These are phyloP conservation scores for Cordyceps sp. DNA, from an alignment of 2,329 filamentous ascomycete genomes.

Conservation along the genomic window DNA sequence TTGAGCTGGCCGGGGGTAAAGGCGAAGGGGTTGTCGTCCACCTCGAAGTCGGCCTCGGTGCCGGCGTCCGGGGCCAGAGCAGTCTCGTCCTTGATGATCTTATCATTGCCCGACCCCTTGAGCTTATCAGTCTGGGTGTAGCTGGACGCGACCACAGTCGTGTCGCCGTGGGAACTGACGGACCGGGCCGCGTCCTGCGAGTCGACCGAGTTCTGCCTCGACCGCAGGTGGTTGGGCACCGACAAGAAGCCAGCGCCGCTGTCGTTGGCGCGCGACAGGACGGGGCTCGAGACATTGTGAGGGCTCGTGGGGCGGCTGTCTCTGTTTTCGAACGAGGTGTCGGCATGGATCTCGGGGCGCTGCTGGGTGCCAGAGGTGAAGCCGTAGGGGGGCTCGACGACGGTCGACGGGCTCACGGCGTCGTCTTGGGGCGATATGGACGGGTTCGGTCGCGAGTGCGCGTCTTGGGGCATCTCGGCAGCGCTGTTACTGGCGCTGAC, in stretches of 20 bases:
- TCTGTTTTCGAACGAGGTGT: constrained; percentile 47
- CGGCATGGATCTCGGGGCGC: constrained; percentile 28
- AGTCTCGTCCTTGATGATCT: constrained; percentile 46
- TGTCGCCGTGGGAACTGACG: constrained; percentile 44
- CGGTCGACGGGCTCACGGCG: constrained; percentile 21
- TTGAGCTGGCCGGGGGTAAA: constrained; percentile 70
- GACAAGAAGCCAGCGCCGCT: constrained; percentile 39
- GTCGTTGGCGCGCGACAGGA: constrained; percentile 27
- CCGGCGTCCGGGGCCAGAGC: constrained; percentile 63
- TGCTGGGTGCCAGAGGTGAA: constrained; percentile 9
- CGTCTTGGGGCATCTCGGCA: constrained; percentile 13
- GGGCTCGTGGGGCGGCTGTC: constrained; percentile 54
- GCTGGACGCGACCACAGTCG: constrained; percentile 33
- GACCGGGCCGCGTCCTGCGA: constrained; percentile 46
- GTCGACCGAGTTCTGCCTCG: constrained; percentile 54
- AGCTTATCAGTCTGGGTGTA: constrained; percentile 26
- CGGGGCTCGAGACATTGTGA: constrained; percentile 51
- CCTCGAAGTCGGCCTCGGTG: constrained; percentile 58
- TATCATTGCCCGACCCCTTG: constrained; percentile 26
- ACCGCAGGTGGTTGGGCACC: constrained; percentile 42
- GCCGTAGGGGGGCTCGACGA: constrained; percentile 14
- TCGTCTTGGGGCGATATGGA: constrained; percentile 21
- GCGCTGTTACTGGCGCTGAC: constrained; percentile 11
- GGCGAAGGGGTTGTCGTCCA: constrained; percentile 70
- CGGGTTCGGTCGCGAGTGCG: background rate